These are phyloP conservation scores for Fomitiporia mediterranea DNA, from an alignment of 1,284 basidiomycete species.

Conservation along the genomic window DNA sequence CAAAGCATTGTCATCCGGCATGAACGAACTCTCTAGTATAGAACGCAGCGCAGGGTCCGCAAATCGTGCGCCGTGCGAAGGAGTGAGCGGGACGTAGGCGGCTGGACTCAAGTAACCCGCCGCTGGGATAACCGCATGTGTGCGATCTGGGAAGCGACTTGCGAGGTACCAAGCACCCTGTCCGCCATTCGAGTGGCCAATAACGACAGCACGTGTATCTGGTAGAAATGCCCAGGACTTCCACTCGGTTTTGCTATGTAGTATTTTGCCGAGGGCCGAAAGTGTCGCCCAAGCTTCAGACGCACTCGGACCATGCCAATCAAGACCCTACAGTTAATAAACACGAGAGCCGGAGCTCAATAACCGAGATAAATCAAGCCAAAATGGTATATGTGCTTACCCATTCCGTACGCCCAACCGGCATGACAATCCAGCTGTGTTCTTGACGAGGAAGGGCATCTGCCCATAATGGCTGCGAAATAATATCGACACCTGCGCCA, in stretches of 20 bases:
- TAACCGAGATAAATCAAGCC: not conserved
- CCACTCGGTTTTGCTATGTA: slow-evolving; percentile 37
- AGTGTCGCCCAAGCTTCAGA: slow-evolving; percentile 56
- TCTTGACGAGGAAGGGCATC: slow-evolving; percentile 53
- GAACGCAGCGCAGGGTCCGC: slow-evolving; percentile 70
- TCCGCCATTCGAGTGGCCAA: slow-evolving; percentile 92
- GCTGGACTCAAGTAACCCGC: slow-evolving; percentile 82
- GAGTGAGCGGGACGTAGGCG: slow-evolving; percentile 71
- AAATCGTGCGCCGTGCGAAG: slow-evolving; percentile 60
- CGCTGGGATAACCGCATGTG: slow-evolving; percentile 71
- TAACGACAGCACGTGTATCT: slow-evolving; percentile 48
- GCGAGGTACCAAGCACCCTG: slow-evolving; percentile 85
- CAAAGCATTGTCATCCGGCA: slow-evolving; percentile 83
- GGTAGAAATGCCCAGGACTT: slow-evolving; percentile 36
- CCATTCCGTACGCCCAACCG: slow-evolving; percentile 73
- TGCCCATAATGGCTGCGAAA: slow-evolving; percentile 50
- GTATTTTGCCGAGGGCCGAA: slow-evolving; percentile 47
- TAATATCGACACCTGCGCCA: slow-evolving; percentile 74
- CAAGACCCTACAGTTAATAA: slow-evolving; percentile 55
- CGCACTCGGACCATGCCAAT: slow-evolving; percentile 79
- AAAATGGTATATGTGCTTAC: slow-evolving; percentile 31
- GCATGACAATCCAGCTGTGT: slow-evolving; percentile 66
- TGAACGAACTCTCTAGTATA: slow-evolving; percentile 67
- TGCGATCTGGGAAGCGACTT: slow-evolving; percentile 70
- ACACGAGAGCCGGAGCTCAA: not conserved